These are phyloP conservation scores for Monosporascus cannonballus DNA, from an alignment of 2,329 filamentous ascomycete genomes.

Conservation along the genomic window DNA sequence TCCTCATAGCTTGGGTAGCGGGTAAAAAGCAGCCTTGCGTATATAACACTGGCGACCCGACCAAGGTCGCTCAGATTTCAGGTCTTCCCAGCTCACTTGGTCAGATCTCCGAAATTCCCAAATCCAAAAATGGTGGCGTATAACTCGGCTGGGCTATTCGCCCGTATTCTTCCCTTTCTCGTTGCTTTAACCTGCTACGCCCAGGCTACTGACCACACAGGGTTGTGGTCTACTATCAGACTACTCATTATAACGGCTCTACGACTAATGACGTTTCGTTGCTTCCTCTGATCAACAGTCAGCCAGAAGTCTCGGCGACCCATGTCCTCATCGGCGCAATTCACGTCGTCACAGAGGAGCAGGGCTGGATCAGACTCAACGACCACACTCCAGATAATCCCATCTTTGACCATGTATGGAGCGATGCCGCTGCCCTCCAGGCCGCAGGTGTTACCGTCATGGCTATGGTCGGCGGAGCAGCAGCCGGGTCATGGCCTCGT, in stretches of 20 bases:
- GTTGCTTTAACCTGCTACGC: conserved; percentile 11
- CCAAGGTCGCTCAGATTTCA: no score
- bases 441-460: conserved; percentile 70
- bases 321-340: conserved; percentile 85
- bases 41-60: no score
- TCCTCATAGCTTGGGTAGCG: no score
- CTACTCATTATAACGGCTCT: conserved; percentile 38
- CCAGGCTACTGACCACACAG: conserved; percentile 28
- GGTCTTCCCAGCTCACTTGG: no score
- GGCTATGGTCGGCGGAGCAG: conserved; percentile 83
- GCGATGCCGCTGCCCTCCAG: conserved; percentile 67
- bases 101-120: no score
- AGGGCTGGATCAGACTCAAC: conserved; percentile 69
- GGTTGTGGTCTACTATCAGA: conserved; percentile 49
- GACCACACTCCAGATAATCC: conserved; percentile 65
- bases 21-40: no score
- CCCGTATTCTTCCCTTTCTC: conserved; percentile 17
- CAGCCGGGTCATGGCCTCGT: conserved; percentile 60
- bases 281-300: conserved; percentile 41
- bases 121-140: neutral
- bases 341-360: conserved; percentile 64
- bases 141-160: conserved; percentile 13
- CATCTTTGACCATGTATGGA: conserved; percentile 69
- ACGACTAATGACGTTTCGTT: conserved; percentile 42
- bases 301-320: conserved; percentile 49